A percentile compares a stretch with the other conserved stretches of the same genome.
These are phyloP conservation scores for Aurantiochytrium sp. DNA, from an alignment of 108 stramenopile species.

Conservation along the genomic window DNA sequence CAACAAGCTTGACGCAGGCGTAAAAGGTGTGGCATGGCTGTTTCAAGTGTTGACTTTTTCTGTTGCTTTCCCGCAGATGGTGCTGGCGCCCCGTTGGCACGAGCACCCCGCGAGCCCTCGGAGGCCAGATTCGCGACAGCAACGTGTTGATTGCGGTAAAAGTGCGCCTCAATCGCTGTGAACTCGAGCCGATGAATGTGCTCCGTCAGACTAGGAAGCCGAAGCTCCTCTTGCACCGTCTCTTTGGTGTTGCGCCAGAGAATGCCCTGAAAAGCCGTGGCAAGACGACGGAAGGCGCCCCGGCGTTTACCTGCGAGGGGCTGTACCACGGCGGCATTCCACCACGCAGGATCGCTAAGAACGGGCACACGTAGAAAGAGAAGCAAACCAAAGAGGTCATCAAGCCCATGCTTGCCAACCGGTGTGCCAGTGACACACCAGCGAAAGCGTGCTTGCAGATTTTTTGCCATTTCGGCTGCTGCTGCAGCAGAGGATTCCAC, in stretches of 20 bases:
- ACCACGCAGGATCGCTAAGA: not conserved
- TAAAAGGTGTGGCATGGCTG: not conserved
- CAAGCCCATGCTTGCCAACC: constrained; percentile 4
- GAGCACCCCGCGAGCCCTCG: not conserved
- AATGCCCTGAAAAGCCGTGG: not conserved
- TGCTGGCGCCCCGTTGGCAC: too few species aligned
- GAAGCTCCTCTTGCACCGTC: not conserved
- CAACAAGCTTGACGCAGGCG: not conserved
- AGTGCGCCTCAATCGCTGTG: not conserved
- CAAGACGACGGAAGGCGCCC: not conserved
- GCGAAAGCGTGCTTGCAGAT: not conserved
- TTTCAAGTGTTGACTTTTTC: not conserved
- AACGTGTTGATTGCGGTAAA: not conserved
- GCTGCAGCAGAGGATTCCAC: not conserved
- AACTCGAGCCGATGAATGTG: not conserved
- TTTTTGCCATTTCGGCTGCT: not conserved
- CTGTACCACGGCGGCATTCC: not conserved
- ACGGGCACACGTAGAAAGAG: not conserved
- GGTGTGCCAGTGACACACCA: constrained; percentile 21
- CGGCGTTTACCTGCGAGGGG: not conserved
- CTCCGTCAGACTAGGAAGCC: not conserved
- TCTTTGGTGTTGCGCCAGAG: constrained; percentile 11
- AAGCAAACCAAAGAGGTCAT: not conserved
- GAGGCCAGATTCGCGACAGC: not conserved
- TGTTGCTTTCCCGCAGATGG: not conserved